Evolutionary conservation across 352 stramenopile species (phyloP).

Genomic region (Pythium chondricola): DNA sequence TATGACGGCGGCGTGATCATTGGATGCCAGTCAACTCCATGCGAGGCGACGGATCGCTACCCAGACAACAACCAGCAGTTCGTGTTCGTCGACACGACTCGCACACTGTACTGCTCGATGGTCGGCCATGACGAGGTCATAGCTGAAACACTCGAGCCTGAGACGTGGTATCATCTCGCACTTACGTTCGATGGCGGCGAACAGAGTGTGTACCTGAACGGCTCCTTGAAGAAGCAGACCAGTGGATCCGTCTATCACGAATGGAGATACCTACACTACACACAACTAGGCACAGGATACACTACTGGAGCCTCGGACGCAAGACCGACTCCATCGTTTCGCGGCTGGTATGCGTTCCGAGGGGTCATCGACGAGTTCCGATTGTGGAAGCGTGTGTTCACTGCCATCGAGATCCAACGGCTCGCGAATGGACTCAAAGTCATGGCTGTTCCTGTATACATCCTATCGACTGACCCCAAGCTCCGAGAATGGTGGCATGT

Average conservation of each 20-base stretch:
- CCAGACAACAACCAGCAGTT: slow-evolving; percentile 23
- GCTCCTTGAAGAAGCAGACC: not conserved
- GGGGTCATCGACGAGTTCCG: slow-evolving; percentile 35
- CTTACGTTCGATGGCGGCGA: slow-evolving; percentile 13
- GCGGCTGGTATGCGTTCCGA: slow-evolving; percentile 65
- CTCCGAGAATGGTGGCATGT: slow-evolving; percentile 3
- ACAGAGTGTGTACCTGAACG: slow-evolving; percentile 13
- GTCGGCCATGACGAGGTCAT: slow-evolving; percentile 7
- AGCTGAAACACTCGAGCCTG: slow-evolving; percentile 1
- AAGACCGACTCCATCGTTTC: slow-evolving; percentile 42
- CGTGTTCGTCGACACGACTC: slow-evolving; percentile 15
- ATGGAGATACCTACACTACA: slow-evolving; percentile 41
- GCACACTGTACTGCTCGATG: slow-evolving; percentile 27
- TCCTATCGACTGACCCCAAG: not conserved
- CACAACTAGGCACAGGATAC: slow-evolving; percentile 52
- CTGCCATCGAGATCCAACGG: slow-evolving; percentile 1
- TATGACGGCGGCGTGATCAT: slow-evolving; percentile 25
- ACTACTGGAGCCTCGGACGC: slow-evolving; percentile 39
- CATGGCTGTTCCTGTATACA: slow-evolving; percentile 12
- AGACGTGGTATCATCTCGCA: slow-evolving; percentile 5
- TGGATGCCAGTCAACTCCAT: slow-evolving; percentile 17
- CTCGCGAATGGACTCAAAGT: not conserved
- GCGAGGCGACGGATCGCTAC: slow-evolving; percentile 1
- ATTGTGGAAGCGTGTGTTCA: slow-evolving; percentile 13
- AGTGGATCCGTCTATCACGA: slow-evolving; percentile 10